These are phyloP conservation scores for Toxicodendron radicans DNA, from an alignment of 345 rosid genomes.

Conservation along the genomic window DNA sequence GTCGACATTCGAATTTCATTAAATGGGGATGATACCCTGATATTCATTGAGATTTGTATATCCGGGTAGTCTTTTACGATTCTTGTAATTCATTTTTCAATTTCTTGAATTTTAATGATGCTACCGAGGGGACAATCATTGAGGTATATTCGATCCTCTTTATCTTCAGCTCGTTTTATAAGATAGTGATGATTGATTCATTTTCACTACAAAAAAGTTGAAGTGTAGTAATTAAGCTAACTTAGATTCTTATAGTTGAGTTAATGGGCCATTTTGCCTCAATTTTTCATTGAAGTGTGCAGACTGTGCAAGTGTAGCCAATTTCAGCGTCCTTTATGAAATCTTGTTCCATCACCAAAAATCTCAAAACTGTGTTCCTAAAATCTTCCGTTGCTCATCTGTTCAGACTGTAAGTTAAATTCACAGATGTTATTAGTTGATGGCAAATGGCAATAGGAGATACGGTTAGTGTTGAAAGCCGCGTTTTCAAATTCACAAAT, in stretches of 20 bases:
- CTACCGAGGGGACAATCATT: too few species aligned
- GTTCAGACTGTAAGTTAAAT: not conserved
- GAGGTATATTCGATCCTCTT: not conserved
- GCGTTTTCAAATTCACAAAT: not conserved
- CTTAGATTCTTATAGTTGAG: not conserved
- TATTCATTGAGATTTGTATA: not conserved
- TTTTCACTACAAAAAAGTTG: not conserved
- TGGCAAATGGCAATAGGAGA: too few species aligned
- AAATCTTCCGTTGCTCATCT: not conserved
- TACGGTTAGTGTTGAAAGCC: not conserved
- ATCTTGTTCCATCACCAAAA: too few species aligned
- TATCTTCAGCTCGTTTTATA: not conserved
- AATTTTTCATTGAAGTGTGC: too few species aligned
- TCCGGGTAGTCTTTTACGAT: not conserved
- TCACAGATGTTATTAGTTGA: too few species aligned
- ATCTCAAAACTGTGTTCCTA: too few species aligned
- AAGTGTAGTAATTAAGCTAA: not conserved
- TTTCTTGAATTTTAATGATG: not conserved
- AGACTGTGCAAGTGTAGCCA: too few species aligned
- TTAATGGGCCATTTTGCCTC: too few species aligned
- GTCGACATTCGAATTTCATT: not conserved
- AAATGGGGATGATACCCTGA: not conserved
- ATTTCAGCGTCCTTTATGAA: too few species aligned
- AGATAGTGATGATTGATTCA: not conserved
- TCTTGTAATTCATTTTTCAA: not conserved